Evolutionary conservation across 164 flowering plant genomes (phyloP), one percentile per base, ranked within the genome.

Genomic region (Stephania cephalantha): DNA sequence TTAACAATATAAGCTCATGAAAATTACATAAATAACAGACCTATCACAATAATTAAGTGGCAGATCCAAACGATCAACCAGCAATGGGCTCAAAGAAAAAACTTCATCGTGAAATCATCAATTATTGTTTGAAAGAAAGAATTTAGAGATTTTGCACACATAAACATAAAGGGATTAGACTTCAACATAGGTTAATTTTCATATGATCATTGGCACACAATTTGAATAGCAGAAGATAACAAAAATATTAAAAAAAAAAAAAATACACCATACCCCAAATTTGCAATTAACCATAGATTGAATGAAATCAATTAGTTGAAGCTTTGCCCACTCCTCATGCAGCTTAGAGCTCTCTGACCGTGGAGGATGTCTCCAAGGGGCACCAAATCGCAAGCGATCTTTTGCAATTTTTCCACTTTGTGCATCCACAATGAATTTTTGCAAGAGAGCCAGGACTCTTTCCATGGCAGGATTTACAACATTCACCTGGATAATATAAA

Each of bases 361-460:
- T 44, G 99, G 99, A 78, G 97, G 99, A 85, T 91, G 98, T 79
- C 99, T 89, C 99, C 99, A 95, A 67, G 99, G 94, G 79, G 98
- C 87, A 75, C 99, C 99, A 88, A 93, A 93, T 4, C 89, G 85
- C 77, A 95, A 85, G 80, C 70, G 86, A 79, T 93, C 93, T 79
- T 89, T 79, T 46, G 91, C 75, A 70, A 95, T 84, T 71, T 75
- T 88, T 80, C 97, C 98, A 78, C 71, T 78, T 63, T 71, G 82
- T 72, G 86, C 92, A 84, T 92, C 97, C 77, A 76, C 73, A 52
- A 89, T 94, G 85, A 90, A 93, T 78, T 86, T 88, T 77, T 89
- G 88, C 81, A 95, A 46, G 68, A 85, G 75, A 69, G 35, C 74
- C 75, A 88, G 70, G 50, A 97, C 99, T 81, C 79, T 85, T n/a